phyloP scores from a whole-genome alignment of 2,329 filamentous ascomycete genomes.

The Epichloe sp. region DNA sequence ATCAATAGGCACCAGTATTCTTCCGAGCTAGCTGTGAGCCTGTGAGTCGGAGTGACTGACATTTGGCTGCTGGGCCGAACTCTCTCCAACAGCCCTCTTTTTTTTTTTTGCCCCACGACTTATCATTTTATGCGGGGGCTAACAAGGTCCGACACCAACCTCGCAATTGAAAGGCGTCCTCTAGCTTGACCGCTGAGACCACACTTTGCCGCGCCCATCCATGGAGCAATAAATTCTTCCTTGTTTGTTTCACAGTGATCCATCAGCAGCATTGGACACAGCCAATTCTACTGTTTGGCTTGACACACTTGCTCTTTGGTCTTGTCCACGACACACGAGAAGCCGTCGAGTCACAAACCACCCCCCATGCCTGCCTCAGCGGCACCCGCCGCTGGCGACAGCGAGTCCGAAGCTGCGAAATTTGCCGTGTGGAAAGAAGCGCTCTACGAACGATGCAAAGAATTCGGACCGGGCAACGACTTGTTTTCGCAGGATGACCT shows the following conservation, averaged over 20 bases:
- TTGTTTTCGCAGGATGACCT: constrained; percentile 48
- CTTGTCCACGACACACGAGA: not conserved
- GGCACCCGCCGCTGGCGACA: constrained; percentile 12
- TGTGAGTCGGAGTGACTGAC: not conserved
- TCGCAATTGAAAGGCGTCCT: not conserved
- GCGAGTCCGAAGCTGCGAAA: constrained; percentile 27
- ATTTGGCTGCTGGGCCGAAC: not conserved
- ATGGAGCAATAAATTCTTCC: not conserved
- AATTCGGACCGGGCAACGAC: constrained; percentile 32
- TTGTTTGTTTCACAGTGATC: not conserved
- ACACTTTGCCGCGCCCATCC: not conserved
- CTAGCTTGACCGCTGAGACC: not conserved
- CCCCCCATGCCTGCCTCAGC: constrained; percentile 16
- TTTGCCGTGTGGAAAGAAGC: constrained; percentile 39
- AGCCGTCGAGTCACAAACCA: not conserved
- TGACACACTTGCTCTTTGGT: not conserved
- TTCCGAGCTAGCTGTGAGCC: not conserved
- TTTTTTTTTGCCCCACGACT: not conserved
- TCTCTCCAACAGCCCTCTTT: not conserved
- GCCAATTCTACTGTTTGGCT: not conserved
- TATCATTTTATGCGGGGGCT: constrained; percentile 1
- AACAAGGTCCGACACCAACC: constrained; percentile 2
- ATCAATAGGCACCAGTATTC: not conserved
- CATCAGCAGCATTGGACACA: not conserved
- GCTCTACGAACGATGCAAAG: constrained; percentile 42